Conservation (phyloP, 108 stramenopile genomes). For the Nannochloropsis oceanica region DNA sequence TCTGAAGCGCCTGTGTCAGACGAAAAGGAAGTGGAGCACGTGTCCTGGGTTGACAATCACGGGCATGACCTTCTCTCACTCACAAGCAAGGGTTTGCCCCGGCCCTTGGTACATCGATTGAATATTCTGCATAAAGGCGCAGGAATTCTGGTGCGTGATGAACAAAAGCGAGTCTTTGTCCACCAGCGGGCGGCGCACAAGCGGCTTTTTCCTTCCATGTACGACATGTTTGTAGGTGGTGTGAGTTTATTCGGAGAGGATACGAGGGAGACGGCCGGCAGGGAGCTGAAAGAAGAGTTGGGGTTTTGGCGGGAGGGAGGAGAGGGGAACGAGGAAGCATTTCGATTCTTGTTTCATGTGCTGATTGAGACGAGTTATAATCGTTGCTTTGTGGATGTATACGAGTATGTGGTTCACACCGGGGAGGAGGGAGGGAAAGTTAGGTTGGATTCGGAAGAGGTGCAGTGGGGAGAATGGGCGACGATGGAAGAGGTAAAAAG, state of each 20-base stretch:
- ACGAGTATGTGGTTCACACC: not conserved
- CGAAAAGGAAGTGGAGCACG: not conserved
- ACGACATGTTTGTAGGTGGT: slow-evolving; percentile 20
- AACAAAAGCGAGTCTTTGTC: not conserved
- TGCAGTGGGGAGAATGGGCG: slow-evolving; percentile 3
- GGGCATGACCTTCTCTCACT: not conserved
- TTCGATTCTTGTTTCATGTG: not conserved
- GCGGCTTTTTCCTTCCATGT: slow-evolving; percentile 14
- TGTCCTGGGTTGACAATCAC: slow-evolving; percentile 7
- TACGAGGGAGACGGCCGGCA: not conserved
- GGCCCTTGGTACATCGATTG: not conserved
- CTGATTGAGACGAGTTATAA: slow-evolving; percentile 2
- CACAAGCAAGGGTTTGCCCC: not conserved
- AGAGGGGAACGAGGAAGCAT: not conserved
- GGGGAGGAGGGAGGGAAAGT: not conserved
- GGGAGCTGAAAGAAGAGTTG: slow-evolving; percentile 11
- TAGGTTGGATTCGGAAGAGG: not conserved
- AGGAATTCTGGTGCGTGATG: slow-evolving; percentile 1
- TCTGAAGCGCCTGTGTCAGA: not conserved
- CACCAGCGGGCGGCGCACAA: slow-evolving; percentile 5
- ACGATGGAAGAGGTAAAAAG: slow-evolving; percentile 11
- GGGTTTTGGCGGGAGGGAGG: not conserved
- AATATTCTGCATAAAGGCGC: slow-evolving; percentile 11
- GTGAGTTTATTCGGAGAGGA: not conserved
- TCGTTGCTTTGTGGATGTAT: slow-evolving; percentile 11